Evolutionary conservation across 179 eudicot species (phyloP), one percentile per base, ranked within the genome.

Genomic region (Actinidia polygama): DNA sequence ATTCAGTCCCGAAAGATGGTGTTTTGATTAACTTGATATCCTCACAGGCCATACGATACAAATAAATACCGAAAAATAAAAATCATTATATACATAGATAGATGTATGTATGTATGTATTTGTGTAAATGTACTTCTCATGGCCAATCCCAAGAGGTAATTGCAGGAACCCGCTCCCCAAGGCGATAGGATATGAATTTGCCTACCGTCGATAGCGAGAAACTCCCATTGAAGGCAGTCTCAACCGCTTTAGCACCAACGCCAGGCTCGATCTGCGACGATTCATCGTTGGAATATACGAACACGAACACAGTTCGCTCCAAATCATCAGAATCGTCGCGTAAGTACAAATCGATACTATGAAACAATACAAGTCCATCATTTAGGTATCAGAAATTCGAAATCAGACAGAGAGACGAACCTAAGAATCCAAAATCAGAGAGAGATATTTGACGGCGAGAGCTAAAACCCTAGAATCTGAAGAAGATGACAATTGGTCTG

Each of bases 1-100:
- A 77, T 24, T 86, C 83, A 83, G 86, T 83, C 88, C 86, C 88
- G 88, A 86, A 86, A 86, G 88, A 86, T 86, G 86, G 86, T 86
- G 84, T 80, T 16, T 6, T 79, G 51, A 9, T n/a, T 23, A 70
- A 51, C 19, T n/a, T 46, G 70, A 73, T 84, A 64, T 84, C 84
- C 61, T 86, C 88, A 83, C 67, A 0, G 86, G 86, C 77, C 57
- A 1, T 44, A 51, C n/a, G 51, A 3, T 10, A 10, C 11, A 63
- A 63, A 21, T 63, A 58, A 15, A 58, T 58, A 3, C 5, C 63
- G 16, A 11, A 69, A 6, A 54, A 15, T 19, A 79, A 10, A 23
- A 24, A 6, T 1, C 16, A 63, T 63, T 21, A 40, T 6, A 15
- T 40, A 69, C 15, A 40, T 18, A 44, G 16, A 40, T 40, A 15